Conservation (phyloP, 2,329 filamentous ascomycete species). For the Aquanectria penicillioides region DNA sequence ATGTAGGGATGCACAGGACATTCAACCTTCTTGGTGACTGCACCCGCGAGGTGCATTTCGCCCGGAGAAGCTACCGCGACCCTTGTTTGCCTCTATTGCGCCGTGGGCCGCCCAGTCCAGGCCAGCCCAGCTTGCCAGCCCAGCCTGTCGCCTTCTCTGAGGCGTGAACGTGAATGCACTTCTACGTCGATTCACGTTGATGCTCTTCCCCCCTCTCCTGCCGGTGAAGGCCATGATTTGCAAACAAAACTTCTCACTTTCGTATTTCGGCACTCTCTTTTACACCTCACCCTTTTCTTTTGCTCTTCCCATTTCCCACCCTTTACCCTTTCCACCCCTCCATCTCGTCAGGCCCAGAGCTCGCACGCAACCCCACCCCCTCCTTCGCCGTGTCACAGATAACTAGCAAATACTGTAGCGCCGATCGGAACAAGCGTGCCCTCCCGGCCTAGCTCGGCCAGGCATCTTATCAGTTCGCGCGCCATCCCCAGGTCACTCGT, state of each 20-base stretch:
- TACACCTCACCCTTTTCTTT: background rate
- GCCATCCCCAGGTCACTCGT: slow-evolving; percentile 16
- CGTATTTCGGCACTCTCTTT: too few relatives aligned
- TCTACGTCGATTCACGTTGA: background rate
- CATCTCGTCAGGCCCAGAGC: background rate
- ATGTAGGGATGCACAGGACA: too few relatives aligned
- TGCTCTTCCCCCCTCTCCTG: background rate
- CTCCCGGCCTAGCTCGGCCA: background rate
- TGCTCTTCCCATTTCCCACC: background rate
- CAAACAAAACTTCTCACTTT: too few relatives aligned
- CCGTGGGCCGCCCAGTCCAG: too few relatives aligned
- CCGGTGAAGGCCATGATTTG: too few relatives aligned
- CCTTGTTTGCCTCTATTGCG: too few relatives aligned
- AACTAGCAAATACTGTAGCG: background rate
- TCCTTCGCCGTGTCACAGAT: slow-evolving; percentile 2
- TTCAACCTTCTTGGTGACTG: too few relatives aligned
- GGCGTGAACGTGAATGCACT: slow-evolving; percentile 3
- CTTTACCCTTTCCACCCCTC: background rate
- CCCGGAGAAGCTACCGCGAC: too few relatives aligned
- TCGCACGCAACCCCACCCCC: background rate
- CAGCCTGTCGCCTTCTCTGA: slow-evolving; percentile 3
- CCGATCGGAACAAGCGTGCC: slow-evolving; percentile 3
- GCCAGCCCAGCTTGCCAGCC: background rate
- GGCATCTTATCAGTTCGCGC: slow-evolving; percentile 15
- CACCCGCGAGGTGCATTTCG: too few relatives aligned